phyloP scores from a whole-genome alignment of 1,284 basidiomycete species.

The Trametes polyzona region DNA sequence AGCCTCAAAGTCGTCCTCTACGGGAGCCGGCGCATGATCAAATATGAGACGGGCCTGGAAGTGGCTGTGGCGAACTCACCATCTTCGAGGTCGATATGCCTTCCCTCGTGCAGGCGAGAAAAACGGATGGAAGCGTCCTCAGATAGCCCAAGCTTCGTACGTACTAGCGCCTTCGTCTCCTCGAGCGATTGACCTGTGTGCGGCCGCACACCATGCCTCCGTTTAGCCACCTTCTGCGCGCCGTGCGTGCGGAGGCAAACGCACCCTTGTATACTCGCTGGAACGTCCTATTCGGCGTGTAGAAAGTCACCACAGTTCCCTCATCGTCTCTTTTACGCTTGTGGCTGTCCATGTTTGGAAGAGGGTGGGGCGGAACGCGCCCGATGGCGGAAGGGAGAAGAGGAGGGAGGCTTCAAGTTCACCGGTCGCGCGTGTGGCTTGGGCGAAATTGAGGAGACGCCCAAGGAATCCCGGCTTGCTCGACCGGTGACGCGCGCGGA shows the following conservation, averaged over 20 bases:
- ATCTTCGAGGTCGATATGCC: slow-evolving; percentile 69
- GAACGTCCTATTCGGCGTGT: slow-evolving; percentile 33
- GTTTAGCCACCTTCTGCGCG: neutral
- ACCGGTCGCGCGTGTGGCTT: slow-evolving; percentile 14
- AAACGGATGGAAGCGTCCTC: slow-evolving; percentile 48
- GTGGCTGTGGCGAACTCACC: slow-evolving; percentile 44
- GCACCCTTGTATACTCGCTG: slow-evolving; percentile 36
- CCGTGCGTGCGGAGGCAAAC: neutral
- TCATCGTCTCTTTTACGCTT: slow-evolving; percentile 51
- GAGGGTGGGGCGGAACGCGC: slow-evolving; percentile 7
- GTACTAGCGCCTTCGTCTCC: slow-evolving; percentile 57
- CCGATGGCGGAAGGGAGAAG: slow-evolving; percentile 1
- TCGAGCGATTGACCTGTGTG: slow-evolving; percentile 59
- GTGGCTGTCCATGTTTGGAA: slow-evolving; percentile 39
- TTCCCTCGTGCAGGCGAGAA: slow-evolving; percentile 57
- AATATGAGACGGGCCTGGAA: neutral
- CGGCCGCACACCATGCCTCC: neutral
- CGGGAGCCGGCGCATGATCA: neutral
- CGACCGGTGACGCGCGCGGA: slow-evolving; percentile 12
- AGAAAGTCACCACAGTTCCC: slow-evolving; percentile 33
- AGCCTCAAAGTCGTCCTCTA: slow-evolving; percentile 80
- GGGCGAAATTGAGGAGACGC: slow-evolving; percentile 14
- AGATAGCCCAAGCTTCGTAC: slow-evolving; percentile 60
- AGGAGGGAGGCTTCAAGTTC: neutral
- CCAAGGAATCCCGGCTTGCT: slow-evolving; percentile 11